Evolutionary conservation across 2,329 filamentous ascomycete genomes (phyloP).

Genomic region (Xylariaceae sp.): DNA sequence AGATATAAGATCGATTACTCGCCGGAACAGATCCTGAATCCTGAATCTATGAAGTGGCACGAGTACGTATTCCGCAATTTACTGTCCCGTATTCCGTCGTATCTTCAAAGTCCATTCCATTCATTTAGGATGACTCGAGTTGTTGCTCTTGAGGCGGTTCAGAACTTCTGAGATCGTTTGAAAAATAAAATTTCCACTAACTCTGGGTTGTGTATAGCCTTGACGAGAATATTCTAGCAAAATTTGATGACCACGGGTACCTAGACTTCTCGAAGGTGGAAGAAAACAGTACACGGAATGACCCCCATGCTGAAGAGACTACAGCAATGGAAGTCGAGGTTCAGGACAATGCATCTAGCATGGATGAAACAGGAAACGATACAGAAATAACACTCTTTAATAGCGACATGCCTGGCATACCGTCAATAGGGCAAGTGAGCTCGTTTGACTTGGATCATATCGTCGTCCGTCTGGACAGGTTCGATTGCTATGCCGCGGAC

Average conservation of each 20-base stretch:
- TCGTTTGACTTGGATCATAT: slow-evolving; percentile 62
- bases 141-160: not conserved
- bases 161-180: not conserved
- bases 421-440: slow-evolving; percentile 56
- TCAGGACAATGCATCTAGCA: not conserved
- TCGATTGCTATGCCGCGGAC: slow-evolving; percentile 34
- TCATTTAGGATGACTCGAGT: not conserved
- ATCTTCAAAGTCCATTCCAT: not conserved
- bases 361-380: slow-evolving; percentile 19
- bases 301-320: not conserved
- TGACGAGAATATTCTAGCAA: slow-evolving; percentile 52
- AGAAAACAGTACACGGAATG: slow-evolving; percentile 9
- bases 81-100: not conserved
- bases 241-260: slow-evolving; percentile 60
- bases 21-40: slow-evolving; percentile 75
- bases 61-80: slow-evolving; percentile 23
- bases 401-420: slow-evolving; percentile 69
- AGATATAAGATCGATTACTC: slow-evolving; percentile 80
- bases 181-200: not conserved
- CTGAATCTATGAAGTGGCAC: slow-evolving; percentile 65
- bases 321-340: slow-evolving; percentile 14
- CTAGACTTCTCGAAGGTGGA: slow-evolving; percentile 46
- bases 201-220: slow-evolving; percentile 36
- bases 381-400: slow-evolving; percentile 52
- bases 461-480: slow-evolving; percentile 50